Conservation (phyloP, 2,329 filamentous ascomycete genomes). For the Penicillium frequentans region DNA sequence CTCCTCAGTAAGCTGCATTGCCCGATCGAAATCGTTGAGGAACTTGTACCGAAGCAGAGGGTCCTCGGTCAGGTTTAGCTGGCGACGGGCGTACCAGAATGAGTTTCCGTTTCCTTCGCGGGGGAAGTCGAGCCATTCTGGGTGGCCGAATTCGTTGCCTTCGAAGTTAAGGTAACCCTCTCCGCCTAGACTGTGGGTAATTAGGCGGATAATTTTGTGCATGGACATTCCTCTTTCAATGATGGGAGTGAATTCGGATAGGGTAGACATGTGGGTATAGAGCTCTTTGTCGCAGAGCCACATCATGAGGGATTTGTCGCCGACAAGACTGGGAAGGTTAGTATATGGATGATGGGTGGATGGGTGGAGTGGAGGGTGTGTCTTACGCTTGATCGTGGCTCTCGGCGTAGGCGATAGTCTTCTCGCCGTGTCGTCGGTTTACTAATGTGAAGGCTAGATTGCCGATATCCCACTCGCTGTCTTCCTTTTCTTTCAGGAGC, state of each 20-base stretch:
- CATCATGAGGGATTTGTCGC: conserved; percentile 96
- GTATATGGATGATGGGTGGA: background rate
- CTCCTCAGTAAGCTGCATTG: conserved; percentile 84
- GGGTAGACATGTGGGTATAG: conserved; percentile 94
- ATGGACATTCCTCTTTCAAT: conserved; percentile 89
- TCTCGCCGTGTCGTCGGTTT: conserved; percentile 91
- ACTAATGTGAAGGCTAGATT: conserved; percentile 83
- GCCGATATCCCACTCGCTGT: conserved; percentile 88
- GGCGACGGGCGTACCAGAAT: conserved; percentile 90
- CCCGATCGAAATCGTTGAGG: conserved; percentile 88
- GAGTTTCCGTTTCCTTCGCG: conserved; percentile 89
- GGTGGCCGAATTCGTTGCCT: conserved; percentile 97
- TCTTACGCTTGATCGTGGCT: conserved; percentile 96
- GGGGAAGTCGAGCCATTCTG: conserved; percentile 98
- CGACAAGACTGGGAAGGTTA: conserved; percentile 67
- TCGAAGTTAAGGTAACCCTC: conserved; percentile 99
- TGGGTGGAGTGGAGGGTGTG: no score
- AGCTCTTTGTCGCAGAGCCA: conserved; percentile 96
- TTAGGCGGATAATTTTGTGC: conserved; percentile 95
- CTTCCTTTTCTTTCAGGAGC: conserved; percentile 88
- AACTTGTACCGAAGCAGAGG: conserved; percentile 80
- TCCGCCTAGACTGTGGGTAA: conserved; percentile 88
- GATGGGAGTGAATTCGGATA: conserved; percentile 79
- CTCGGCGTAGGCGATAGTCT: conserved; percentile 97
- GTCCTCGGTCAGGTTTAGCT: conserved; percentile 91